Evolutionary conservation across 2,329 filamentous ascomycete species (phyloP).

Genomic region (Phoma sp.): DNA sequence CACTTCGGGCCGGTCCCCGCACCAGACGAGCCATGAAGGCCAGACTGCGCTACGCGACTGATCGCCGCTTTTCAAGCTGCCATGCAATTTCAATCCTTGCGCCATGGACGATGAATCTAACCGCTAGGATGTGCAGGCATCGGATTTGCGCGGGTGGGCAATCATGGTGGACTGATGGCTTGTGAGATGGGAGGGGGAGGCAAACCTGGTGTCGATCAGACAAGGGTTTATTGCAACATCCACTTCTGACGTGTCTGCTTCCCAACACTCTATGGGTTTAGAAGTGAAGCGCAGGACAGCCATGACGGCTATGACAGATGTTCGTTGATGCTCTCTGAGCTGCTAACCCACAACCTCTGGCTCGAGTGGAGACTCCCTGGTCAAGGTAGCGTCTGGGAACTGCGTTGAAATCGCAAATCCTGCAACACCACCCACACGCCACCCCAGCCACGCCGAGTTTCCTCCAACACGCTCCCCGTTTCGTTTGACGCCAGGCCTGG

Average conservation of each 20-base stretch:
- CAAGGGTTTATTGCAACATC: slow-evolving; percentile 17
- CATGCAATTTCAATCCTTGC: neutral
- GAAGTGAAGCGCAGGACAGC: neutral
- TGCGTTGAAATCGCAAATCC: slow-evolving; percentile 9
- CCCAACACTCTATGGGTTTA: neutral
- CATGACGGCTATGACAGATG: slow-evolving; percentile 9
- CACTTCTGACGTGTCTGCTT: slow-evolving; percentile 3
- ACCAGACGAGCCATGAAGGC: neutral
- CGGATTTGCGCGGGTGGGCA: neutral
- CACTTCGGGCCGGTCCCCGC: slow-evolving; percentile 15
- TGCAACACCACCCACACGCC: slow-evolving; percentile 12
- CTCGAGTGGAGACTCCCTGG: neutral
- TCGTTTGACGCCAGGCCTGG: slow-evolving; percentile 12
- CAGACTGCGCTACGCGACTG: neutral
- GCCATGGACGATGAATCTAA: neutral
- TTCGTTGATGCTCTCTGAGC: neutral
- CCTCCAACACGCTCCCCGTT: neutral
- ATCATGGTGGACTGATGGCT: neutral
- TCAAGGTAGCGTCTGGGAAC: neutral
- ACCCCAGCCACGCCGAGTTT: neutral
- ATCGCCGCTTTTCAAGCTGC: neutral
- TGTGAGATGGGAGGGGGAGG: slow-evolving; percentile 9
- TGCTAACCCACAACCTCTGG: neutral
- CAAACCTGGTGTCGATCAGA: slow-evolving; percentile 14
- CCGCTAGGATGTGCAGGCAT: neutral